A percentile compares a stretch with the other conserved stretches of the same genome.
phyloP scores from a whole-genome alignment of 176 grass and related monocot genomes.

The Eragrostis curvula region DNA sequence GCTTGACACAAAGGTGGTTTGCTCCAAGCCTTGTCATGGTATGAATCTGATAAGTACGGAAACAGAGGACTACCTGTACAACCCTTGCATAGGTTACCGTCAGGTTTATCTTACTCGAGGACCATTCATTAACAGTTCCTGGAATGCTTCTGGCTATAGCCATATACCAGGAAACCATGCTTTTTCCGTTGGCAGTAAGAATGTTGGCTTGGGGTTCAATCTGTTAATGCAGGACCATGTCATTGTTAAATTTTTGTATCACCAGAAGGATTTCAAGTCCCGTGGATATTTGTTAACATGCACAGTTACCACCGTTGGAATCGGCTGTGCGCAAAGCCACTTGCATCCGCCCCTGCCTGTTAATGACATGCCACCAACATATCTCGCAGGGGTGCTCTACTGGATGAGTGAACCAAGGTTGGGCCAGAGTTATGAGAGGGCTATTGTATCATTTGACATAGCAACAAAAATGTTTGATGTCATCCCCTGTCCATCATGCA shows the following conservation, averaged over 20 bases:
- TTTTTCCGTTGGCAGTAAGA: background rate
- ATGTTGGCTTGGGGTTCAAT: constrained; percentile 7
- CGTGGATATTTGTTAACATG: background rate
- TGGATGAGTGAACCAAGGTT: constrained; percentile 38
- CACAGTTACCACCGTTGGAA: background rate
- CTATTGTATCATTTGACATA: constrained; percentile 9
- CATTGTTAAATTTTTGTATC: background rate
- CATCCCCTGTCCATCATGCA: constrained; percentile 17
- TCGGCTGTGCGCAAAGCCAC: no score
- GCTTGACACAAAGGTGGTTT: constrained; percentile 27
- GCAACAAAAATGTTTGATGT: background rate
- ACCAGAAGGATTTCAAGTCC: background rate
- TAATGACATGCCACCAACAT: background rate
- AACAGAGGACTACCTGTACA: constrained; percentile 1
- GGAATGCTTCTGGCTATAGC: background rate
- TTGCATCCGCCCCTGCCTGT: background rate
- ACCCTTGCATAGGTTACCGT: constrained; percentile 28
- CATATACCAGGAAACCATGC: background rate
- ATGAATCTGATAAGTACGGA: constrained; percentile 32
- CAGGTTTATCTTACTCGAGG: background rate
- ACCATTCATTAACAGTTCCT: no score
- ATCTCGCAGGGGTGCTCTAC: background rate
- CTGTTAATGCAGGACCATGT: constrained; percentile 8
- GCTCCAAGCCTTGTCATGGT: constrained; percentile 43
- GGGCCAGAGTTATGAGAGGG: background rate